These are phyloP conservation scores for Leptodermis oblonga DNA, from an alignment of 257 asterid genomes.

Conservation along the genomic window DNA sequence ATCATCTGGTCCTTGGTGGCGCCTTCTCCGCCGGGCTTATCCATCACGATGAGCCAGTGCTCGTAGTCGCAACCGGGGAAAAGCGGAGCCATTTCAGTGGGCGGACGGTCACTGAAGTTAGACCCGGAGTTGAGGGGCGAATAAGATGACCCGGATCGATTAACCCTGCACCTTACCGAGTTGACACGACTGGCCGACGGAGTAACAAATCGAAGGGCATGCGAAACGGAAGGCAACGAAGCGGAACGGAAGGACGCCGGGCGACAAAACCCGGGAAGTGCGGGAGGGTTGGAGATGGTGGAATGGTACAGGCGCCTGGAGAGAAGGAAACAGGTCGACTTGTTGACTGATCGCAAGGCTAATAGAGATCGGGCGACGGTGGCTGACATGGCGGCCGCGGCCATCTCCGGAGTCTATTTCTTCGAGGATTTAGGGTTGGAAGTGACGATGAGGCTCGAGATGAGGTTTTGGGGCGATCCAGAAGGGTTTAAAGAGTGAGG, in stretches of 20 bases:
- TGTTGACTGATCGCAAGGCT: slow-evolving; percentile 41
- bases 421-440: not conserved
- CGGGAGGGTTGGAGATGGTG: slow-evolving; percentile 37
- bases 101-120: slow-evolving; percentile 79
- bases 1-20: slow-evolving; percentile 89
- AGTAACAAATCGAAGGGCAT: slow-evolving; percentile 15
- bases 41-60: slow-evolving; percentile 98
- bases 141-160: slow-evolving; percentile 67
- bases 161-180: slow-evolving; percentile 57
- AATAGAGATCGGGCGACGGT: slow-evolving; percentile 45
- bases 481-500: slow-evolving; percentile 11
- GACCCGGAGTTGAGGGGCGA: slow-evolving; percentile 84
- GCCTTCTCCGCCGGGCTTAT: slow-evolving; percentile 96
- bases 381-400: slow-evolving; percentile 40
- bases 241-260: slow-evolving; percentile 29
- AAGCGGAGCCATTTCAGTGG: slow-evolving; percentile 95
- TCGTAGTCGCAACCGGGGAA: slow-evolving; percentile 95
- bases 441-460: slow-evolving; percentile 9
- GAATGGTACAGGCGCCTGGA: slow-evolving; percentile 46
- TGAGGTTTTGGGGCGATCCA: not conserved
- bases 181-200: slow-evolving; percentile 33
- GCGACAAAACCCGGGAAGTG: slow-evolving; percentile 40
- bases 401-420: not conserved
- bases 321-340: slow-evolving; percentile 25
- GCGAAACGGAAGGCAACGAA: slow-evolving; percentile 27